These are phyloP conservation scores for Nidula microcarpa DNA, from an alignment of 768 basidiomycete species.

Conservation along the genomic window DNA sequence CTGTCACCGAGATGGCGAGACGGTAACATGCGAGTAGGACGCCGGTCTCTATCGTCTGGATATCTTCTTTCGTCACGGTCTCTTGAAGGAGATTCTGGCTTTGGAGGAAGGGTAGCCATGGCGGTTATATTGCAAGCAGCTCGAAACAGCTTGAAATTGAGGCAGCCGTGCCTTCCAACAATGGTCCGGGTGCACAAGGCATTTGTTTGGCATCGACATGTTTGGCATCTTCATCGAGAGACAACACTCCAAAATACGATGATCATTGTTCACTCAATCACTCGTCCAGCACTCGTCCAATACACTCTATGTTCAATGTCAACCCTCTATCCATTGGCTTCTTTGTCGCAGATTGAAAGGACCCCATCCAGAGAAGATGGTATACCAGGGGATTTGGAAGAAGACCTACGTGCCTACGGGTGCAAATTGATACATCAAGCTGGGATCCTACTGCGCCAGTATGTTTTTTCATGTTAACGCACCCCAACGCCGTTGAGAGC, in stretches of 20 bases:
- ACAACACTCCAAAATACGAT: background rate
- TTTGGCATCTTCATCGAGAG: no score
- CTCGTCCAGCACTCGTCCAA: no score
- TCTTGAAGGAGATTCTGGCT: conserved; percentile 28
- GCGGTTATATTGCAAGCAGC: conserved; percentile 1
- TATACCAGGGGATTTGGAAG: conserved; percentile 76
- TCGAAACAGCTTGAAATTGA: no score
- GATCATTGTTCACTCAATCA: background rate
- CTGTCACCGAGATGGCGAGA: conserved; percentile 10
- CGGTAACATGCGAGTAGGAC: conserved; percentile 18
- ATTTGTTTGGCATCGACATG: conserved; percentile 5
- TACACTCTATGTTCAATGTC: conserved; percentile 10
- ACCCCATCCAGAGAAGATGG: conserved; percentile 85
- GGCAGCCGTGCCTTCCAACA: no score
- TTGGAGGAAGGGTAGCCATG: conserved; percentile 39
- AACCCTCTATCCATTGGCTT: conserved; percentile 78
- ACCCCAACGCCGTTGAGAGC: background rate
- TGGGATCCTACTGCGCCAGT: conserved; percentile 90
- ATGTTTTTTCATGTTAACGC: conserved; percentile 20
- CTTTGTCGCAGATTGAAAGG: conserved; percentile 68
- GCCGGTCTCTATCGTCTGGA: conserved; percentile 24
- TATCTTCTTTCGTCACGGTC: conserved; percentile 10
- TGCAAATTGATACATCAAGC: conserved; percentile 96
- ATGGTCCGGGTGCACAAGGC: no score
- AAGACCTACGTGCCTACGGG: conserved; percentile 85